phyloP scores from a whole-genome alignment of 192 early-diverging fungal species.

The Coemansia erecta region DNA sequence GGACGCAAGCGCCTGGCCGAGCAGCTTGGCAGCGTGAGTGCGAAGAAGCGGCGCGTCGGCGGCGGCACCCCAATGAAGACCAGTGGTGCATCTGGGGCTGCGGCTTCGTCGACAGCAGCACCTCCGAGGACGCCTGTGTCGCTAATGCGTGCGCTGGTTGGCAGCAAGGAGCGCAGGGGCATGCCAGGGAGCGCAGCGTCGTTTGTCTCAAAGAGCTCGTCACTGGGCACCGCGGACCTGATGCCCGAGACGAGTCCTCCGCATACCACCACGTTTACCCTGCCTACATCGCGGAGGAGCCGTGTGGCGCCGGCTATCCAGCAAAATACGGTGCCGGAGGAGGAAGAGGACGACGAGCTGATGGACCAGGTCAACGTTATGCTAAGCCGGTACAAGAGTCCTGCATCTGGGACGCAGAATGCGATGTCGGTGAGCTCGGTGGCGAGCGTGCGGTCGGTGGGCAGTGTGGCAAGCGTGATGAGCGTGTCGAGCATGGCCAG shows the following conservation, averaged over 20 bases:
- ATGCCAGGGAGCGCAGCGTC: constrained; percentile 28
- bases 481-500: too few relatives aligned
- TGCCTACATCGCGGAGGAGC: constrained; percentile 34
- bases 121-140: constrained; percentile 33
- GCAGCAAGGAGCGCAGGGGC: constrained; percentile 3
- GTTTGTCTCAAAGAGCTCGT: constrained; percentile 31
- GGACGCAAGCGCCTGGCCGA: constrained; percentile 43
- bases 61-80: constrained; percentile 23
- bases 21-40: constrained; percentile 24
- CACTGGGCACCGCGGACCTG: constrained; percentile 42
- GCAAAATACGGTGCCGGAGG: constrained; percentile 13
- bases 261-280: constrained; percentile 38
- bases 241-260: constrained; percentile 49
- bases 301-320: constrained; percentile 14
- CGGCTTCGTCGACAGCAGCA: background rate
- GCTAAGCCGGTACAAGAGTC: constrained; percentile 40
- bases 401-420: background rate
- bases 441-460: background rate
- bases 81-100: background rate
- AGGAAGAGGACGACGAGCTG: constrained; percentile 45
- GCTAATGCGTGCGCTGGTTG: constrained; percentile 37
- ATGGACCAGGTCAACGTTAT: constrained; percentile 43
- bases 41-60: constrained; percentile 17
- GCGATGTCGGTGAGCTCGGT: background rate
- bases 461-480: background rate